phyloP scores from a whole-genome alignment of 495 filamentous ascomycete species.

The Penicillium cosmopolitanum region DNA sequence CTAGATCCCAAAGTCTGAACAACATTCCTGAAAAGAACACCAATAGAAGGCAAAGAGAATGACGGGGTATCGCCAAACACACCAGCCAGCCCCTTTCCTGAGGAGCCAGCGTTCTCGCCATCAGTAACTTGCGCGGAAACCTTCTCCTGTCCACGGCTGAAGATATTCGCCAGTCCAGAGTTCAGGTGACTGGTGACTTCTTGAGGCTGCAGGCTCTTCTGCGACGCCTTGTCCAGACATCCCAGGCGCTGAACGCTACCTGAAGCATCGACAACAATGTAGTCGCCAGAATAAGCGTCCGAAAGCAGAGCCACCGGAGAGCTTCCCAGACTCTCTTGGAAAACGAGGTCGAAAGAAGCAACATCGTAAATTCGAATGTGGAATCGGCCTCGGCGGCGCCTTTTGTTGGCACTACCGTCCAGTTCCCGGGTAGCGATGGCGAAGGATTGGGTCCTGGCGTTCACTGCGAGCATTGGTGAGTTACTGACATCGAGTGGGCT shows the following conservation, averaged over 20 bases:
- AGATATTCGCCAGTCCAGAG: slow-evolving; percentile 54
- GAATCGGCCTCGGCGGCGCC: slow-evolving; percentile 27
- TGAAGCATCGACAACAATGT: slow-evolving; percentile 53
- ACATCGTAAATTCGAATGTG: slow-evolving; percentile 45
- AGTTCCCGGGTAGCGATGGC: slow-evolving; percentile 29
- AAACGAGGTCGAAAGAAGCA: slow-evolving; percentile 31
- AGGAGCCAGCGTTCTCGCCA: slow-evolving; percentile 55
- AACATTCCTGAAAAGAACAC: slow-evolving; percentile 77
- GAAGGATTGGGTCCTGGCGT: slow-evolving; percentile 39
- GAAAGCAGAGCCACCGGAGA: slow-evolving; percentile 42
- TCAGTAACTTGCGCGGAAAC: slow-evolving; percentile 36
- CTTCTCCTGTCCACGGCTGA: slow-evolving; percentile 39
- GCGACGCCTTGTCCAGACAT: slow-evolving; percentile 58
- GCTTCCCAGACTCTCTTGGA: slow-evolving; percentile 30
- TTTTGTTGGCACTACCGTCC: slow-evolving; percentile 21
- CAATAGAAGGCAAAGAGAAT: slow-evolving; percentile 76
- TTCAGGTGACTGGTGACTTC: slow-evolving; percentile 44
- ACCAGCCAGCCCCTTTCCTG: slow-evolving; percentile 66
- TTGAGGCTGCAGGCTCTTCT: slow-evolving; percentile 53
- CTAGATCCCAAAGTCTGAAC: slow-evolving; percentile 42
- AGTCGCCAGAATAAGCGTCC: slow-evolving; percentile 56
- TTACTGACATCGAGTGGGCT: slow-evolving; percentile 5
- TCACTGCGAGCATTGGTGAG: slow-evolving; percentile 40
- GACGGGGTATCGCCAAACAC: slow-evolving; percentile 76
- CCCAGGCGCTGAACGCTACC: slow-evolving; percentile 52